phyloP scores from a whole-genome alignment of 2,329 filamentous ascomycete genomes.

The Fusarium stilboides region DNA sequence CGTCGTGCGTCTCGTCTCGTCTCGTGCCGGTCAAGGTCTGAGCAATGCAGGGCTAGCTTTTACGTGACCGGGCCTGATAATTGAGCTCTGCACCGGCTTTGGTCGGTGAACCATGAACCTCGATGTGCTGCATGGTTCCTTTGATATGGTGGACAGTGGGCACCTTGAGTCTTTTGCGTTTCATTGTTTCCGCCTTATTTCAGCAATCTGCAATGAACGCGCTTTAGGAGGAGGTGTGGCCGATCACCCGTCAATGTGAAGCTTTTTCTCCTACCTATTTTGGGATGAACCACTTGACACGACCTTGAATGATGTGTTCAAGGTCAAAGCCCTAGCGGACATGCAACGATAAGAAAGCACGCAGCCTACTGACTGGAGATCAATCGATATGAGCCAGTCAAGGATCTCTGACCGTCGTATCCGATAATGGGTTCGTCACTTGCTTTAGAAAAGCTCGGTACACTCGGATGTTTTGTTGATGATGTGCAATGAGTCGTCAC shows the following conservation, averaged over 20 bases:
- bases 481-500: neutral
- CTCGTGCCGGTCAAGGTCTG: slow-evolving; percentile 45
- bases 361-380: neutral
- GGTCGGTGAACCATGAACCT: slow-evolving; percentile 15
- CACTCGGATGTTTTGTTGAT: slow-evolving; percentile 15
- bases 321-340: neutral
- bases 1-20: slow-evolving; percentile 17
- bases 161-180: slow-evolving; percentile 5
- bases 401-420: neutral
- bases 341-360: slow-evolving; percentile 1
- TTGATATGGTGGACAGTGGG: neutral
- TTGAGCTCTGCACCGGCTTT: slow-evolving; percentile 37
- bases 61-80: slow-evolving; percentile 38
- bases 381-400: neutral
- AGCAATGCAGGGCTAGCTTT: slow-evolving; percentile 34
- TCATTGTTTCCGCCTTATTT: slow-evolving; percentile 15
- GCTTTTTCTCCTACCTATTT: neutral
- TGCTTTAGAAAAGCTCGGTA: slow-evolving; percentile 2
- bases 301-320: slow-evolving; percentile 6
- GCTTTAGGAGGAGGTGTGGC: slow-evolving; percentile 23
- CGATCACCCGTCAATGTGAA: slow-evolving; percentile 34
- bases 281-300: slow-evolving; percentile 7
- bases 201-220: slow-evolving; percentile 5
- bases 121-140: neutral
- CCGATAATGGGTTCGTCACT: neutral